A percentile compares a stretch with the other conserved stretches of the same genome.
Evolutionary conservation across 73 alveolate genomes (phyloP).

Genomic region (Urostyla sp.): DNA sequence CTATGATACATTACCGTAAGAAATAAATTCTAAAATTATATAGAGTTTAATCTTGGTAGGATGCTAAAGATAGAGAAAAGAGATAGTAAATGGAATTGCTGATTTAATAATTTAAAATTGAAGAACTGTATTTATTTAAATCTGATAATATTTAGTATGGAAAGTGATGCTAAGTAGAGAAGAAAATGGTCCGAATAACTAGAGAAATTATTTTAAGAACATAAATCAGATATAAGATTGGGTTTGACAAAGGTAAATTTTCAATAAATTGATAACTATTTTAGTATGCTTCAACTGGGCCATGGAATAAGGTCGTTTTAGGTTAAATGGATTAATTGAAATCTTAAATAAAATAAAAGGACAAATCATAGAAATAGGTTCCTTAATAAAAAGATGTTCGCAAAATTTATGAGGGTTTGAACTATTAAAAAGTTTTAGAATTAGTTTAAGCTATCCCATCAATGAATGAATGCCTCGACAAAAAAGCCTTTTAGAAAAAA

Average conservation of each 20-base stretch:
- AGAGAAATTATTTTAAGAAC: background rate
- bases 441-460: slow-evolving; percentile 26
- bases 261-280: no score
- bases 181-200: slow-evolving; percentile 10
- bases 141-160: no score
- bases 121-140: slow-evolving; percentile 16
- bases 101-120: slow-evolving; percentile 1
- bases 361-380: no score
- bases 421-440: slow-evolving; percentile 16
- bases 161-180: slow-evolving; percentile 1
- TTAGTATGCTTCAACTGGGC: slow-evolving; percentile 26
- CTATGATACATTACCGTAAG: slow-evolving; percentile 42
- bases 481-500: slow-evolving; percentile 5
- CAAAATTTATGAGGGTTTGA: slow-evolving; percentile 10
- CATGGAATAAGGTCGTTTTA: slow-evolving; percentile 37
- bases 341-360: background rate
- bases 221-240: slow-evolving; percentile 13
- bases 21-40: no score
- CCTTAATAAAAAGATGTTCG: slow-evolving; percentile 30
- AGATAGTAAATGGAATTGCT: slow-evolving; percentile 24
- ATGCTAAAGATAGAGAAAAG: slow-evolving; percentile 30
- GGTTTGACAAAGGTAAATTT: no score
- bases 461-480: slow-evolving; percentile 38
- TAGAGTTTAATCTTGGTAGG: slow-evolving; percentile 40
- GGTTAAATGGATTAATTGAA: slow-evolving; percentile 40